Conservation (phyloP, 2,329 filamentous ascomycete genomes). For the Polychaeton citri region DNA sequence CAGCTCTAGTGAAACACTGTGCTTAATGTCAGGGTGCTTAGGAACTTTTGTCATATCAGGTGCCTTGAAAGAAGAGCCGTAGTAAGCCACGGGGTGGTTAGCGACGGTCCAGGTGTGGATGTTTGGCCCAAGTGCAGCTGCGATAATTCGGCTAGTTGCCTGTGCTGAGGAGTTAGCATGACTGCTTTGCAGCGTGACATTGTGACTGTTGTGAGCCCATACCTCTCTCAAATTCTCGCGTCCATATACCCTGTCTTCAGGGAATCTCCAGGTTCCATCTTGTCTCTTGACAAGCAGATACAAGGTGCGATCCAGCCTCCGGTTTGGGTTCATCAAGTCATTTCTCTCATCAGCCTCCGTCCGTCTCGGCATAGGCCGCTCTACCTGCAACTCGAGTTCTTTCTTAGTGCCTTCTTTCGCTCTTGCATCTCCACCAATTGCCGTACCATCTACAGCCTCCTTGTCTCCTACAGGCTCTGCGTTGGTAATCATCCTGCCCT, state of each 20-base stretch:
- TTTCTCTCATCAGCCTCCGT: conserved; percentile 67
- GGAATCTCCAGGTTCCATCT: conserved; percentile 69
- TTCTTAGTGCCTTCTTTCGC: conserved; percentile 13
- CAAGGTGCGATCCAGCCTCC: conserved; percentile 65
- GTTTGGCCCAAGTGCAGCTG: conserved; percentile 69
- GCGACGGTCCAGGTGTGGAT: conserved; percentile 99
- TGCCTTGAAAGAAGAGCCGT: conserved; percentile 43
- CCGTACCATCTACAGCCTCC: conserved; percentile 30
- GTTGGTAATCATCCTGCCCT: conserved; percentile 38
- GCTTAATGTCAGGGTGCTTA: conserved; percentile 3
- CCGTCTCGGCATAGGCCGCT: conserved; percentile 53
- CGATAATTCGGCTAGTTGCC: conserved; percentile 70
- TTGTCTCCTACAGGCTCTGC: conserved; percentile 29
- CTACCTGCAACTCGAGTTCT: conserved; percentile 31
- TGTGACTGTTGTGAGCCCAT: conserved; percentile 24
- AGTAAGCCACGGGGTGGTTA: conserved; percentile 74
- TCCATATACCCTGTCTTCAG: conserved; percentile 52
- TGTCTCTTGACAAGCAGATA: conserved; percentile 73
- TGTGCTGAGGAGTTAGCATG: conserved; percentile 27
- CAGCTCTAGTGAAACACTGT: conserved; percentile 14
- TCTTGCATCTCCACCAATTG: conserved; percentile 19
- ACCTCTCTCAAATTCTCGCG: conserved; percentile 76
- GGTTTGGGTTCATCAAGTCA: conserved; percentile 67
- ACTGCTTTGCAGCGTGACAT: conserved; percentile 1
- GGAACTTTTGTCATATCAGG: conserved; percentile 12